Evolutionary conservation across 2,329 filamentous ascomycete species (phyloP), one percentile per base, ranked within the genome.

Genomic region (Orbilia blumenaviensis): DNA sequence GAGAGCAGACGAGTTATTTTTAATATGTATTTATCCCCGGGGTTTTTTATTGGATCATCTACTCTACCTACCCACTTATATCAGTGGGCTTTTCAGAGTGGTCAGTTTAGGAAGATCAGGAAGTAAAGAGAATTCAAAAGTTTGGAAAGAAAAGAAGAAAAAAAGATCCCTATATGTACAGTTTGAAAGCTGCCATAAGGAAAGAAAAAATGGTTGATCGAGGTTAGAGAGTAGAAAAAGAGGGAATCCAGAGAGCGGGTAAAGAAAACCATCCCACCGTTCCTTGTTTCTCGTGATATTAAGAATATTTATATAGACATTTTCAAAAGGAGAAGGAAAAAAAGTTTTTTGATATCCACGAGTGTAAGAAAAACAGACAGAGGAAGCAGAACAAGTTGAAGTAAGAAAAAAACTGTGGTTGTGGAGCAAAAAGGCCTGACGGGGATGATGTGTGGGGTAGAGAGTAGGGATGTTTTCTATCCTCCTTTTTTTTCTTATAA

Each of bases 241-340:
- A 29, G 56, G 29, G 32, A 38, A 46, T 34, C 7, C 44, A 25
- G n/a, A 52, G 34, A 58, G 38, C 21, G 42, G n/a, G 23, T 58
- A 23, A 38, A 23, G 32, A 18, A n/a, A 56, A 56, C 48, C 27
- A 18, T 54, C 52, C 32, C 21, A n/a, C n/a, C 23, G n/a, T 46
- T 25, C n/a, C 44, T 42, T 54, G n/a, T n/a, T 25, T 42, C 32
- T 48, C 34, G 38, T 71, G 50, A 52, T 48, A 52, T 71, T 60
- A 52, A 71, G 54, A 71, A 25, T 71, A 44, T 62, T n/a, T n/a
- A 63, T 54, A 54, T 71, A 56, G 25, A 62, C 44, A 71, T 62
- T n/a, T n/a, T 44, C 25, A 27, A 36, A 46, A 36, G 54, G 25
- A 38, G 18, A 34, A n/a, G 25, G n/a, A 52, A 52, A 61, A 54